These are phyloP conservation scores for Silene latifolia DNA, from an alignment of 148 eudicot species.

Conservation along the genomic window DNA sequence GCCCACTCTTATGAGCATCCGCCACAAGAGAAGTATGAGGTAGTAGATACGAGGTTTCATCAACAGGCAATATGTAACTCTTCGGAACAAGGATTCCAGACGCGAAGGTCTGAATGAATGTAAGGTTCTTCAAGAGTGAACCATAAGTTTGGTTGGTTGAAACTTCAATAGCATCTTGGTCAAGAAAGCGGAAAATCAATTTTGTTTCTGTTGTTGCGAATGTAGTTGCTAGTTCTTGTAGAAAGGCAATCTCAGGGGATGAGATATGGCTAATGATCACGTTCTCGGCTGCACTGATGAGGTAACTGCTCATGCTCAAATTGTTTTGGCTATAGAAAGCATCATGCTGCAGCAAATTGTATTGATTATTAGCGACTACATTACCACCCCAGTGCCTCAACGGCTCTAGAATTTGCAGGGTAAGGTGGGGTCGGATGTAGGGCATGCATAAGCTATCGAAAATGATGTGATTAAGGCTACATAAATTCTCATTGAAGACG, in stretches of 20 bases:
- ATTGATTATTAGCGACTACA: not conserved
- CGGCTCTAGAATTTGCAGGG: too few relatives aligned
- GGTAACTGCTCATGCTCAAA: slow-evolving; percentile 60
- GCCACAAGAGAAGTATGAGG: slow-evolving; percentile 66
- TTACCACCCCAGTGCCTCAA: too few relatives aligned
- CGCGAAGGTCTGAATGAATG: slow-evolving; percentile 73
- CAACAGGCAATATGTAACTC: slow-evolving; percentile 78
- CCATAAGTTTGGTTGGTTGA: slow-evolving; percentile 79
- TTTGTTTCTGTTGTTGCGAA: slow-evolving; percentile 48
- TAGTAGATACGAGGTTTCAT: slow-evolving; percentile 42
- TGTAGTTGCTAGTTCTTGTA: slow-evolving; percentile 48
- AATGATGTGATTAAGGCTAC: too few relatives aligned
- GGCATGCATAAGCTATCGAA: too few relatives aligned
- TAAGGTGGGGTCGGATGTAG: too few relatives aligned
- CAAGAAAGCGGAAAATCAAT: slow-evolving; percentile 64
- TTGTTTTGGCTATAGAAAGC: slow-evolving; percentile 62
- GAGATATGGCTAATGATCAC: slow-evolving; percentile 58
- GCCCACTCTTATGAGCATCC: slow-evolving; percentile 80
- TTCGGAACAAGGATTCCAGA: slow-evolving; percentile 91
- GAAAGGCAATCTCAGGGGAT: slow-evolving; percentile 78
- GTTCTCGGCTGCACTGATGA: slow-evolving; percentile 42
- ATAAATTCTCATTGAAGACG: too few relatives aligned
- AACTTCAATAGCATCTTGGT: slow-evolving; percentile 41
- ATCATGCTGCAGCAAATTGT: slow-evolving; percentile 53
- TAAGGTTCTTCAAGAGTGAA: slow-evolving; percentile 62